phyloP scores from a whole-genome alignment of 352 stramenopile genomes.

The Blastocystis sp. region DNA sequence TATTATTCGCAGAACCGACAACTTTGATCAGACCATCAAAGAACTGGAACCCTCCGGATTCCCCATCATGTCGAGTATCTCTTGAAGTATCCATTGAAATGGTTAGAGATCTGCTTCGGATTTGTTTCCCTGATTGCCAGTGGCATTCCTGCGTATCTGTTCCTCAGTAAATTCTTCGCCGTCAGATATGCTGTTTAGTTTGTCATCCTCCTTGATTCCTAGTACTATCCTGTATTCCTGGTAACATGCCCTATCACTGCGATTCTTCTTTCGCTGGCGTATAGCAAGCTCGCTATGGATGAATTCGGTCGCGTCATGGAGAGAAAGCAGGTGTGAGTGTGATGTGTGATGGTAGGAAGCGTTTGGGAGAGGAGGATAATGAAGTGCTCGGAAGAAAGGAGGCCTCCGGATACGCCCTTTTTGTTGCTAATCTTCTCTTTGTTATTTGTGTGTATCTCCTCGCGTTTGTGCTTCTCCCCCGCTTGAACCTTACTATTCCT shows the following conservation, averaged over 20 bases:
- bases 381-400: background rate
- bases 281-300: background rate
- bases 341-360: background rate
- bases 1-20: background rate
- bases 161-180: slow-evolving; percentile 13
- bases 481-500: background rate
- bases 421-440: background rate
- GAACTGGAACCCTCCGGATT: background rate
- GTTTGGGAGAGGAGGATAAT: background rate
- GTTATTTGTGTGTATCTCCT: background rate
- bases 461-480: background rate
- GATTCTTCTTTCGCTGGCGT: background rate
- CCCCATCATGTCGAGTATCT: background rate
- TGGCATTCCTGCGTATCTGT: background rate
- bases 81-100: background rate
- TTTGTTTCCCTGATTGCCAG: background rate
- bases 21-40: slow-evolving; percentile 20
- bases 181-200: background rate
- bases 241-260: background rate
- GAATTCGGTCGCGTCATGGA: slow-evolving; percentile 16
- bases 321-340: background rate
- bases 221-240: slow-evolving; percentile 32
- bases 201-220: background rate
- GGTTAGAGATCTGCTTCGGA: background rate
- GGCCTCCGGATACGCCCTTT: background rate